Evolutionary conservation across 768 basidiomycete species (phyloP), one percentile per base, ranked within the genome.

Genomic region (Infundibulicybe gibba): DNA sequence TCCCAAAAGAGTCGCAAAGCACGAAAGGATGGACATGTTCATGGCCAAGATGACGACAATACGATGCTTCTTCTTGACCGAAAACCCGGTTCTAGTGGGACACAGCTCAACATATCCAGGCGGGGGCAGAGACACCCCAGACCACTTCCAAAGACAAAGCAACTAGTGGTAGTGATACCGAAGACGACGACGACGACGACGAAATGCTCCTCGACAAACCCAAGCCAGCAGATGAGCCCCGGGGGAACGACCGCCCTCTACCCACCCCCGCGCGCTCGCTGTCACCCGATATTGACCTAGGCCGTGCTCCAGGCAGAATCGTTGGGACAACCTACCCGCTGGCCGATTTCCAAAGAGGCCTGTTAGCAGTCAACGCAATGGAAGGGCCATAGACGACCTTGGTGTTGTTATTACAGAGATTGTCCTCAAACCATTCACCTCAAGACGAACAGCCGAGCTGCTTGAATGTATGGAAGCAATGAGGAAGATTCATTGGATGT

Each of bases 371-470:
- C 0, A 91, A 92, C 61, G 68, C 92, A 15, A 89, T 94, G 80
- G 77, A 12, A 92, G 94, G 65, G 91, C 90, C 0, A 86, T 92
- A 6, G 83, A 87, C 54, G 93, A 94, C 62, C 64, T 94, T 40
- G 80, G 75, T 11, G 72, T 62, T 13, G 84, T 93, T 9, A 78
- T 94, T 39, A 70, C 71, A 48, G 86, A 91, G 59, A 76, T 92
- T 37, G 72, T 87, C 9, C 61, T 77, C 52, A 72, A 72, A 20
- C 88, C 88, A 32, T 95, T 94, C 65, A 77, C 87, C 34, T 68
- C 64, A 32, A 75, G 81, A 54, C 75, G 91, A 49, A 75, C 74
- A 32, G 70, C 71, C 13, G 87, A 92, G 62, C 75, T 94, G 68
- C 40, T 90, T 20, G 79, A 85, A 34, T 93, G 90, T 61, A 68